phyloP scores from a whole-genome alignment of 129 eudicot genomes.

The Mikania micrantha region DNA sequence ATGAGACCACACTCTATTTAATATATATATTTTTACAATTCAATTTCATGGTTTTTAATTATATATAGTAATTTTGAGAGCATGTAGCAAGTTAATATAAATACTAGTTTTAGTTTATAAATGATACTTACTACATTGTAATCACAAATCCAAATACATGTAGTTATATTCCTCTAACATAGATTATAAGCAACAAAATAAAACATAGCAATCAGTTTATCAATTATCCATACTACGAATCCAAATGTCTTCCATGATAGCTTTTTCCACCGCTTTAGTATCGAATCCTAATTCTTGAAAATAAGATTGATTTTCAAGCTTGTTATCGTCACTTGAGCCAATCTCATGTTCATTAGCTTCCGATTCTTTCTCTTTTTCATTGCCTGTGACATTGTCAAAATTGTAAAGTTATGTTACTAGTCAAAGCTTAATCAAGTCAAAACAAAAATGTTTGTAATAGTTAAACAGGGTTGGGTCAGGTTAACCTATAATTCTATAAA shows the following conservation, averaged over 20 bases:
- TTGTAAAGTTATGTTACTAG: not conserved
- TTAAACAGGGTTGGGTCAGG: not conserved
- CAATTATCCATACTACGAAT: not conserved
- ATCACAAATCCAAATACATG: no score
- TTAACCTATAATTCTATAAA: no score
- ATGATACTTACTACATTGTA: no score
- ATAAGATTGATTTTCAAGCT: not conserved
- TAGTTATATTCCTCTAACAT: not conserved
- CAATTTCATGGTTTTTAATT: no score
- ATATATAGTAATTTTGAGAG: no score
- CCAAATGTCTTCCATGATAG: not conserved
- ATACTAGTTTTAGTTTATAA: no score
- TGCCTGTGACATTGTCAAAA: not conserved
- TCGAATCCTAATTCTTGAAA: not conserved
- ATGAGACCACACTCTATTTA: no score
- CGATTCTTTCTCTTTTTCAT: not conserved
- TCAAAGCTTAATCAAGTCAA: not conserved
- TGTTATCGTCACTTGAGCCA: not conserved
- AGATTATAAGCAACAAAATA: not conserved
- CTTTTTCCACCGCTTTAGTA: not conserved
- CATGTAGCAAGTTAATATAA: no score
- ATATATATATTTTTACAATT: no score
- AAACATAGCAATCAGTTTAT: not conserved
- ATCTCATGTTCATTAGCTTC: not conserved
- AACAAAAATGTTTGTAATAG: not conserved